Evolutionary conservation across 805 yeast species (phyloP), one percentile per base, ranked within the genome.

Genomic region (Saturnispora zaruensis): DNA sequence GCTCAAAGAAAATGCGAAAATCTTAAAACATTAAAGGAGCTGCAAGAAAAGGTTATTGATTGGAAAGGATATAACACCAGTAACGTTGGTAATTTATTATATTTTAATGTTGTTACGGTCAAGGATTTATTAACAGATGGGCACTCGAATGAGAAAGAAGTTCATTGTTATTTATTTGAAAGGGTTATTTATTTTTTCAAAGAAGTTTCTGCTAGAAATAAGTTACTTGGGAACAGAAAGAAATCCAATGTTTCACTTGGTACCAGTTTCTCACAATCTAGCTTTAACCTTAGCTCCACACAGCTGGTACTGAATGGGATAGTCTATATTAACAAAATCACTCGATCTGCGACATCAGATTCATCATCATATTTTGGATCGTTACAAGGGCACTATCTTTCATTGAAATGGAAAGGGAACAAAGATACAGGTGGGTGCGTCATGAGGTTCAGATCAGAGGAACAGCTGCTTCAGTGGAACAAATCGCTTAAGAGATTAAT

Each of bases 1-100:
- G 87, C 95, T 18, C 96, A 90, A 69, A 77, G 99, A 66, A 75
- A 86, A 55, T 82, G 93, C 1, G 99, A 93, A 64, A 93, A 93
- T 66, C 76, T 81, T 49, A 84, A 81, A 51, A 76, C 79, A 34
- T 73, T 86, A 40, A 79, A 77, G 56, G 84, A 82, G 48, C 73
- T 93, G 41, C 74, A 76, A 49, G 86, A 80, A 20, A 77, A 90
- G 51, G 95, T 91, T 9, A 72, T 75, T 21, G 95, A 90, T 67
- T 93, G 99, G 99, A 81, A 88, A 58, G 97, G 96, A 21, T 88
- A 87, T 63, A 81, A 82, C 52, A 70, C 84, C 41, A 74, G 73
- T 49, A 83, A 81, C 55, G 87, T 88, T 64, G 99, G 99, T 24
- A 95, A 87, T 51, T 74, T 93, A 52, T 68, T 90, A 49, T 81